Evolutionary conservation across 805 yeast genomes (phyloP).

Genomic region (Candida easanensis): DNA sequence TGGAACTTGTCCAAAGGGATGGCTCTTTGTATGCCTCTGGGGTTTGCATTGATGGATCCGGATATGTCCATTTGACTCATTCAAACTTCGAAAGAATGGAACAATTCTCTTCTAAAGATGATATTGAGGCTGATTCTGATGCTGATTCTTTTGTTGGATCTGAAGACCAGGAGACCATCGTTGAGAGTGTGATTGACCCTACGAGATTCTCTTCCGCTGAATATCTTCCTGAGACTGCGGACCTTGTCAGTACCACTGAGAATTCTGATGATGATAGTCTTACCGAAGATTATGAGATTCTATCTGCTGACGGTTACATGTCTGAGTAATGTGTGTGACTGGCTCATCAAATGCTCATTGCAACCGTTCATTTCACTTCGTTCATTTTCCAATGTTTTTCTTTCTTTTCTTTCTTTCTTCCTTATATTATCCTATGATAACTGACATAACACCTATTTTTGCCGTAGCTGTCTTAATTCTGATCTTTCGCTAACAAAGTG

Average conservation of each 20-base stretch:
- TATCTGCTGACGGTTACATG: conserved; percentile 5
- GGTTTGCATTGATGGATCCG: conserved; percentile 1
- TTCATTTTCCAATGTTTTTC: too few species aligned
- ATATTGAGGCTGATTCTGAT: not conserved
- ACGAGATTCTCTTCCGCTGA: not conserved
- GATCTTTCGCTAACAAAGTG: too few species aligned
- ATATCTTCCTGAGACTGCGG: not conserved
- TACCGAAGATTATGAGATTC: conserved; percentile 10
- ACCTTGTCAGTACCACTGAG: conserved; percentile 7
- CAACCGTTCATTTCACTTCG: too few species aligned
- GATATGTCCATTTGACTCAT: conserved; percentile 1
- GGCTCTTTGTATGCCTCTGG: conserved; percentile 6
- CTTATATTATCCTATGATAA: too few species aligned
- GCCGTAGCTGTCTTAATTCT: too few species aligned
- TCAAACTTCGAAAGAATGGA: too few species aligned
- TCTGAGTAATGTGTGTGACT: too few species aligned
- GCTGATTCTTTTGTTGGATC: not conserved
- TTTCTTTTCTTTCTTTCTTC: too few species aligned
- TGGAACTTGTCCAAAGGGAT: conserved; percentile 4
- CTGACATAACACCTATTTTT: too few species aligned
- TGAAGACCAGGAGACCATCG: not conserved
- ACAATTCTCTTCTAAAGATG: not conserved
- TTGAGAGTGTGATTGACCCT: not conserved
- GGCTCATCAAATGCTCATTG: too few species aligned
- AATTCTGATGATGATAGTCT: conserved; percentile 3